Evolutionary conservation across 257 asterid species (phyloP).

Genomic region (Haberlea rhodopensis): DNA sequence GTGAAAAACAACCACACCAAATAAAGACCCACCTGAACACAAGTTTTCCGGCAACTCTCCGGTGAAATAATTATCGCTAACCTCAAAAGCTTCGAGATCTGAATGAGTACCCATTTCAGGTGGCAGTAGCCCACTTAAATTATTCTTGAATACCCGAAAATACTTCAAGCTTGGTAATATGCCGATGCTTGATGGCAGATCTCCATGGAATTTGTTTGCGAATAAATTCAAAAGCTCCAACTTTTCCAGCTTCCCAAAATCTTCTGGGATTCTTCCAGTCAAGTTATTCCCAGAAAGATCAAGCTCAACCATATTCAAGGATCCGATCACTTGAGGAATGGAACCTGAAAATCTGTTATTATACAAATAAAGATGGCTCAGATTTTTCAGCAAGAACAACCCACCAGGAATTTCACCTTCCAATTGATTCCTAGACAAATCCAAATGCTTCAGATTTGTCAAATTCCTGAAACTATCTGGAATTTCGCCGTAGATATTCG

Average conservation of each 20-base stretch:
- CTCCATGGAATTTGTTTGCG: constrained; percentile 50
- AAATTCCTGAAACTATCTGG: constrained; percentile 37
- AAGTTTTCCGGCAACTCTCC: constrained; percentile 69
- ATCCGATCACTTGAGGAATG: constrained; percentile 50
- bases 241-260: constrained; percentile 54
- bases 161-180: constrained; percentile 40
- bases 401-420: constrained; percentile 38
- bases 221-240: constrained; percentile 46
- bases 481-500: constrained; percentile 49
- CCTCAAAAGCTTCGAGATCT: constrained; percentile 59
- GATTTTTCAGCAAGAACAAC: constrained; percentile 57
- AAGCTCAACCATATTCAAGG: constrained; percentile 42
- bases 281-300: constrained; percentile 60
- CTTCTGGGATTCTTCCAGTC: constrained; percentile 66
- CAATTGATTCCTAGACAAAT: constrained; percentile 34
- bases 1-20: constrained; percentile 57
- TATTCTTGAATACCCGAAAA: constrained; percentile 53
- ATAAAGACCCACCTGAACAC: constrained; percentile 54
- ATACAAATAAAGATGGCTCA: constrained; percentile 41
- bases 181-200: constrained; percentile 63
- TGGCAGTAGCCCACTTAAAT: constrained; percentile 61
- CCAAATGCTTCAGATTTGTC: constrained; percentile 36
- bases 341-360: constrained; percentile 58
- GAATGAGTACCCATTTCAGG: constrained; percentile 66
- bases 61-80: constrained; percentile 55